These are phyloP conservation scores for Nephromyces sp. DNA, from an alignment of 169 alveolate species.

Conservation along the genomic window DNA sequence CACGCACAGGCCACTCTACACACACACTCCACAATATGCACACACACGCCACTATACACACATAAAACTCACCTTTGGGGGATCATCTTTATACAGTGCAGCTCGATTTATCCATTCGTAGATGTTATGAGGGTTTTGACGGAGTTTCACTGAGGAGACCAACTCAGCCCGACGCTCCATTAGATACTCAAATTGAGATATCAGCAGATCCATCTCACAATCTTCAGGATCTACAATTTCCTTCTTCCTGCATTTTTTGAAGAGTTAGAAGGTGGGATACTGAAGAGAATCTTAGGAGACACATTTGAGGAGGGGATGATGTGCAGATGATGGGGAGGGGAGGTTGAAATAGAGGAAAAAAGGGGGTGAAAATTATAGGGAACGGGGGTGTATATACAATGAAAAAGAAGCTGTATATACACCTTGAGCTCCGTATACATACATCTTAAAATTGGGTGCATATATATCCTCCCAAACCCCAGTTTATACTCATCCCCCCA, in stretches of 20 bases:
- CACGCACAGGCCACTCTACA: not conserved
- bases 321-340: not conserved
- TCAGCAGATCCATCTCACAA: conserved; percentile 18
- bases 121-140: conserved; percentile 82
- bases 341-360: not conserved
- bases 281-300: not conserved
- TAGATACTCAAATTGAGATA: conserved; percentile 21
- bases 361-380: not conserved
- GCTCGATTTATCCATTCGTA: conserved; percentile 77
- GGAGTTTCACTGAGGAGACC: conserved; percentile 45
- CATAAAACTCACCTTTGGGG: too few relatives aligned
- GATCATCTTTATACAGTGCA: conserved; percentile 30
- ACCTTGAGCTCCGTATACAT: too few relatives aligned
- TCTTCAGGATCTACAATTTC: not conserved
- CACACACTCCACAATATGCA: not conserved
- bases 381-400: not conserved
- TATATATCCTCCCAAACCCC: too few relatives aligned
- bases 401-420: too few relatives aligned
- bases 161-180: conserved; percentile 30
- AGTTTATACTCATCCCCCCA: too few relatives aligned
- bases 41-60: too few relatives aligned
- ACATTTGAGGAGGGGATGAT: not conserved
- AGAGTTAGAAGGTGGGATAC: not conserved
- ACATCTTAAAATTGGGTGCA: too few relatives aligned
- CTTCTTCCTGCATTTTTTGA: not conserved